phyloP scores from a whole-genome alignment of 257 asterid genomes.

The Fraxinus excelsior region DNA sequence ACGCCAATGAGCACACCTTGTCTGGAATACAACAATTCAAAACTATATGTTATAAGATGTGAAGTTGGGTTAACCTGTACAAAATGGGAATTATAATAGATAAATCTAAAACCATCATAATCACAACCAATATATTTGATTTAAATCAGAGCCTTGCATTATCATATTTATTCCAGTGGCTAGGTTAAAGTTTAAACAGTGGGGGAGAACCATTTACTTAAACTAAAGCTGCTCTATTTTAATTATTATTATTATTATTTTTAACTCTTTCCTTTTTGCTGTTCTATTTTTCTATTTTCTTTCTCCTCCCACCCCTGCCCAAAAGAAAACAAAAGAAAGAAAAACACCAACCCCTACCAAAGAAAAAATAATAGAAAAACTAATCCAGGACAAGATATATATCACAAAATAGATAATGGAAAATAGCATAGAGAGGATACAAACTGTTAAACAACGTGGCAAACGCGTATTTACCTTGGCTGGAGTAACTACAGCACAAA shows the following conservation, averaged over 20 bases:
- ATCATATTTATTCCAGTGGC: neutral
- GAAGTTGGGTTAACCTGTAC: neutral
- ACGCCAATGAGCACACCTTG: constrained; percentile 70
- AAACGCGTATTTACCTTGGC: constrained; percentile 57
- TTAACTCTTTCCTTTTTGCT: neutral
- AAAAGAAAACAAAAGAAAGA: neutral
- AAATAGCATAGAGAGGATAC: neutral
- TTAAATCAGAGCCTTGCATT: neutral
- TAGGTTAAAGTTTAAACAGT: neutral
- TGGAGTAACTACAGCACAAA: constrained; percentile 67
- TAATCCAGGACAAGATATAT: neutral
- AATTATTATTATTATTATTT: too few relatives aligned
- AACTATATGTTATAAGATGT: constrained; percentile 5
- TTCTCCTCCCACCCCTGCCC: neutral
- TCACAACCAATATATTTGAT: neutral
- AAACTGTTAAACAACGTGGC: neutral
- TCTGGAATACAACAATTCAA: constrained; percentile 45
- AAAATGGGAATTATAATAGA: neutral
- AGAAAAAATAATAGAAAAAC: neutral
- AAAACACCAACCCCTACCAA: neutral
- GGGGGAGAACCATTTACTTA: neutral
- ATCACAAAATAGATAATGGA: neutral
- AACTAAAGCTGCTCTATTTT: too few relatives aligned
- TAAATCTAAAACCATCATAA: neutral
- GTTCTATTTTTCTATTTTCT: neutral